A percentile compares a stretch with the other conserved stretches of the same genome.
phyloP scores from a whole-genome alignment of 345 rosid species.

The Psidium friedrichsthalianum region DNA sequence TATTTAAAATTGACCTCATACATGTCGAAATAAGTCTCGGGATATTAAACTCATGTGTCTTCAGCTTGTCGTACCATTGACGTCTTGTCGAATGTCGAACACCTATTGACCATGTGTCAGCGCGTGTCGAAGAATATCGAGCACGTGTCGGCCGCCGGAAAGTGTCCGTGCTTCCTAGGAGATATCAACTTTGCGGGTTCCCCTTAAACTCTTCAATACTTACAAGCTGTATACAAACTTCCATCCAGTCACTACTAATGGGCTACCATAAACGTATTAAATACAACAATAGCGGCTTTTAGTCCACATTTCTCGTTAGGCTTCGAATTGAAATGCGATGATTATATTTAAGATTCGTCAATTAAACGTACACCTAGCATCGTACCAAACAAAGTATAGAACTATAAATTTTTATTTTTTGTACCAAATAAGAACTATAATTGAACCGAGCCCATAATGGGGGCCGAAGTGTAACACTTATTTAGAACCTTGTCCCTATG shows the following conservation, averaged over 20 bases:
- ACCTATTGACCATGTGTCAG: not conserved
- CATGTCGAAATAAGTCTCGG: too few species aligned
- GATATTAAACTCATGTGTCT: not conserved
- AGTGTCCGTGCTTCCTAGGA: not conserved
- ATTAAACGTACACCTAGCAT: too few species aligned
- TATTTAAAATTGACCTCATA: too few species aligned
- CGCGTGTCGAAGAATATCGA: not conserved
- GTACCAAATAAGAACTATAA: not conserved
- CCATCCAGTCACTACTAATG: not conserved
- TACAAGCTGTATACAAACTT: not conserved
- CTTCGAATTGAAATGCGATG: not conserved
- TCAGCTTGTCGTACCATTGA: not conserved
- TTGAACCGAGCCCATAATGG: not conserved
- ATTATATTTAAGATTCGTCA: too few species aligned
- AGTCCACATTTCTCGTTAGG: not conserved
- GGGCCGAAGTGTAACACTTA: not conserved
- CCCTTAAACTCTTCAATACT: not conserved
- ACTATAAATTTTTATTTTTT: too few species aligned
- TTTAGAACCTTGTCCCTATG: not conserved
- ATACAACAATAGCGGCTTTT: not conserved
- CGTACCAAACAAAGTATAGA: not conserved
- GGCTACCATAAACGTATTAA: not conserved
- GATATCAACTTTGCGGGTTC: not conserved
- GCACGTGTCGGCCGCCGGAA: too few species aligned
- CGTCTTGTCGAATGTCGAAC: not conserved